Percentiles rank a stretch among this genome's conserved stretches.
phyloP scores from a whole-genome alignment of 805 yeast genomes.

The Candida morakotiae region DNA sequence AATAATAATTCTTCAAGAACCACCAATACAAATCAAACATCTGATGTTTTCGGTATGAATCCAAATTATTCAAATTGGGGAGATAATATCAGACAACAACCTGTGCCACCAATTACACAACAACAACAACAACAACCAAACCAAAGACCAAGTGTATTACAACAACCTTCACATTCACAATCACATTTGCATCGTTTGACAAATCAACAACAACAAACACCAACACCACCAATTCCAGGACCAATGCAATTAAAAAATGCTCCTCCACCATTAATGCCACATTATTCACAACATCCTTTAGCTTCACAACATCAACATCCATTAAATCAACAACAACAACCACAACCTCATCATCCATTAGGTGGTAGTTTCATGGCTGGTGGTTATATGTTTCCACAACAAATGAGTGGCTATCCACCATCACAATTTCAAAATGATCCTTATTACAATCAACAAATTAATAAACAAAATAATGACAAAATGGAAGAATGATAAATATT shows the following conservation, averaged over 20 bases:
- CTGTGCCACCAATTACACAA: not conserved
- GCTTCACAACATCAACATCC: slow-evolving; percentile 1
- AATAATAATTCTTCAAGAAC: not conserved
- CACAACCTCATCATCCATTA: slow-evolving; percentile 5
- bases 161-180: not conserved
- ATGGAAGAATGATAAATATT: slow-evolving; percentile 3
- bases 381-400: slow-evolving; percentile 6
- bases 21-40: not conserved
- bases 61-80: not conserved
- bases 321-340: slow-evolving; percentile 2
- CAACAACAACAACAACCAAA: not conserved
- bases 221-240: not conserved
- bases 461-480: not conserved
- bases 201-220: not conserved
- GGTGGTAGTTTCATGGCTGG: not conserved
- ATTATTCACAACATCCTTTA: not conserved
- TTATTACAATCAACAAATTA: not conserved
- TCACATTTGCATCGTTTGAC: not conserved
- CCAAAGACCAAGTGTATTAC: not conserved
- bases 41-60: not conserved
- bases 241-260: not conserved
- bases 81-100: not conserved
- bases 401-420: slow-evolving; percentile 1
- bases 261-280: slow-evolving; percentile 5
- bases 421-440: slow-evolving; percentile 2